Evolutionary conservation across 2,329 filamentous ascomycete genomes (phyloP).

Genomic region (Aspergillus pseudonomiae): DNA sequence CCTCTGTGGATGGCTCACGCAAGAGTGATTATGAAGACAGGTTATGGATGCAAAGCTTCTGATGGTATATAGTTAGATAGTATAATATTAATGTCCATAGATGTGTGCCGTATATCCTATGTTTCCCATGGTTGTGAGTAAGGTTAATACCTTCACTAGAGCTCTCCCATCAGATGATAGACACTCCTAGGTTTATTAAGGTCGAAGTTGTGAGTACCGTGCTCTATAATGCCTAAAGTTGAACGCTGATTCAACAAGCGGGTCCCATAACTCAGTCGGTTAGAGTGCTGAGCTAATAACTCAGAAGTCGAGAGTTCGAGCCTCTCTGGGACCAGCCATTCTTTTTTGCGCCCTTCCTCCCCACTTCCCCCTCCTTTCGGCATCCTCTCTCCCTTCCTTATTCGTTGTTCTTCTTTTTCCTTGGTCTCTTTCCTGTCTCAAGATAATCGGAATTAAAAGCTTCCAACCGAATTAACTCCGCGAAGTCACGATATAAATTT

Average conservation of each 20-base stretch:
- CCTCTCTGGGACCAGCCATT: background rate
- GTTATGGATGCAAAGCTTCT: conserved; percentile 8
- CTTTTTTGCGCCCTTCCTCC: background rate
- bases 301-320: conserved; percentile 7
- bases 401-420: no score
- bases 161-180: no score
- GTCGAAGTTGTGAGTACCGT: rapidly evolving
- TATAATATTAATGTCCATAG: conserved; percentile 24
- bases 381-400: no score
- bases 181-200: no score
- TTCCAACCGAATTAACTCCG: no score
- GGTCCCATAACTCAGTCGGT: conserved; percentile 6
- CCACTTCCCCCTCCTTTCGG: no score
- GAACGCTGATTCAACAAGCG: background rate
- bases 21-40: conserved; percentile 13
- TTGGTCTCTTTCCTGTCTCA: no score
- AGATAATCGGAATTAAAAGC: no score
- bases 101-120: background rate
- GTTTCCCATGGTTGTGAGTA: background rate
- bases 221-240: background rate
- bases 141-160: background rate
- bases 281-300: conserved; percentile 8
- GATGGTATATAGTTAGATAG: conserved; percentile 20
- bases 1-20: conserved; percentile 17
- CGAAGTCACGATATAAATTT: no score